Conservation (phyloP, 768 basidiomycete genomes). For the Amanita exitialis region DNA sequence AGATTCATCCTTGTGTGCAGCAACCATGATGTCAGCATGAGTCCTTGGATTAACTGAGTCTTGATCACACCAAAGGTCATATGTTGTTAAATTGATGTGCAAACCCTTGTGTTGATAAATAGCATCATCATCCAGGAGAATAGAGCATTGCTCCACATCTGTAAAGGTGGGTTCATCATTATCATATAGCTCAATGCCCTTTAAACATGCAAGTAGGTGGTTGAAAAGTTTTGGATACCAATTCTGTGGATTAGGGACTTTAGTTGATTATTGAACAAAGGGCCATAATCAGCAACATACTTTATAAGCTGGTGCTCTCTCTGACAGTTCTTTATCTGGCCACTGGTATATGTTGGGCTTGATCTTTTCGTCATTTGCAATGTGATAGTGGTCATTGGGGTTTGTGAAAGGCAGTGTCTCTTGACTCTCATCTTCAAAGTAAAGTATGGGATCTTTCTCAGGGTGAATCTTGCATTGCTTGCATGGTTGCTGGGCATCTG, state of each 20-base stretch:
- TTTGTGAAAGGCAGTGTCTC: no score
- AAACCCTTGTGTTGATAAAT: slow-evolving; percentile 21
- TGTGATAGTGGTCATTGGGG: slow-evolving; percentile 16
- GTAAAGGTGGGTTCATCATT: slow-evolving; percentile 15
- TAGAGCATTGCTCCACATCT: slow-evolving; percentile 12
- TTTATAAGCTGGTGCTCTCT: slow-evolving; percentile 12
- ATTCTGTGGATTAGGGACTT: not conserved
- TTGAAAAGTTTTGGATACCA: slow-evolving; percentile 15
- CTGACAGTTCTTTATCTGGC: slow-evolving; percentile 3
- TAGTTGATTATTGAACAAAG: not conserved
- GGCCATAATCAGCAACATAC: slow-evolving; percentile 6
- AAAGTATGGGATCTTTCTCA: no score
- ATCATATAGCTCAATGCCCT: slow-evolving; percentile 8
- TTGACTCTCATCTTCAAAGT: no score
- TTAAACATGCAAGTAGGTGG: slow-evolving; percentile 20
- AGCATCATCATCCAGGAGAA: slow-evolving; percentile 11
- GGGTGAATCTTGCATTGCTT: no score
- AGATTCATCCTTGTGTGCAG: not conserved
- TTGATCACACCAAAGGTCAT: not conserved
- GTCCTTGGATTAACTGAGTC: slow-evolving; percentile 10
- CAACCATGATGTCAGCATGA: slow-evolving; percentile 9
- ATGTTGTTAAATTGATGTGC: slow-evolving; percentile 16
- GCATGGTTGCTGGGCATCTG: no score
- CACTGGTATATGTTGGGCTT: slow-evolving; percentile 8
- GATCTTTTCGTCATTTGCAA: slow-evolving; percentile 8